Evolutionary conservation across 2,329 filamentous ascomycete species (phyloP).

Genomic region (Sordariomycetes sp.): DNA sequence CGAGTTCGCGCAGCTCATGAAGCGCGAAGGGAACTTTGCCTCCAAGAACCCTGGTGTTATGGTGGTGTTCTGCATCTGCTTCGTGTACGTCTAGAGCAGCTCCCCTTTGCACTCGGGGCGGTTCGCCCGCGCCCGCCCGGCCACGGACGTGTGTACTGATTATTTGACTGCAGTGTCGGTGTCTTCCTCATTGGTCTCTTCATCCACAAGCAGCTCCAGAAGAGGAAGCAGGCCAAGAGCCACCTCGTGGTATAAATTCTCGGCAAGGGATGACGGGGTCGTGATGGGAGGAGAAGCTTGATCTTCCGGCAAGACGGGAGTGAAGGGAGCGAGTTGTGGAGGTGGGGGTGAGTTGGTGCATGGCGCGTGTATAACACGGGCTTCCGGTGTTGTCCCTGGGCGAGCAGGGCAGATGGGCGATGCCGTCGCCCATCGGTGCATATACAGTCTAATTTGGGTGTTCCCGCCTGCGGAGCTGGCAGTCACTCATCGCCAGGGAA

Average conservation of each 20-base stretch:
- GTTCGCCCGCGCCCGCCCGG: not conserved
- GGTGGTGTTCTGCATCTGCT: slow-evolving; percentile 5
- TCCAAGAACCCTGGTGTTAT: slow-evolving; percentile 5
- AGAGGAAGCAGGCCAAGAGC: slow-evolving; percentile 1
- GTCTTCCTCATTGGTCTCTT: not conserved
- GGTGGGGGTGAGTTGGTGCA: not conserved
- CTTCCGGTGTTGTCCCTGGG: not conserved
- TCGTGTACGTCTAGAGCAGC: slow-evolving; percentile 1
- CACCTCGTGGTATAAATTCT: not conserved
- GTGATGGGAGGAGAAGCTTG: not conserved
- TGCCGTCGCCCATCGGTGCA: not conserved
- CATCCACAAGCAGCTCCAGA: slow-evolving; percentile 1
- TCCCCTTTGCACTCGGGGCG: not conserved
- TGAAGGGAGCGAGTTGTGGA: not conserved
- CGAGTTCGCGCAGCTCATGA: slow-evolving; percentile 3
- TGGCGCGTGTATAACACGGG: not conserved
- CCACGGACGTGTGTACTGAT: too few relatives aligned
- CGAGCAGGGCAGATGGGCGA: not conserved
- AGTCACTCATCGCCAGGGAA: not conserved
- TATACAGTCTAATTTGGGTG: not conserved
- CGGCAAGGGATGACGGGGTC: not conserved
- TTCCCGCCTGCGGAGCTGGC: not conserved
- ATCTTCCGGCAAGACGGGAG: not conserved
- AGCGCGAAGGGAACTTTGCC: slow-evolving; percentile 4
- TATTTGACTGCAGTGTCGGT: not conserved